Base-by-base conservation (phyloP, 805 yeast genomes). In the Candida sithepensis region DNA sequence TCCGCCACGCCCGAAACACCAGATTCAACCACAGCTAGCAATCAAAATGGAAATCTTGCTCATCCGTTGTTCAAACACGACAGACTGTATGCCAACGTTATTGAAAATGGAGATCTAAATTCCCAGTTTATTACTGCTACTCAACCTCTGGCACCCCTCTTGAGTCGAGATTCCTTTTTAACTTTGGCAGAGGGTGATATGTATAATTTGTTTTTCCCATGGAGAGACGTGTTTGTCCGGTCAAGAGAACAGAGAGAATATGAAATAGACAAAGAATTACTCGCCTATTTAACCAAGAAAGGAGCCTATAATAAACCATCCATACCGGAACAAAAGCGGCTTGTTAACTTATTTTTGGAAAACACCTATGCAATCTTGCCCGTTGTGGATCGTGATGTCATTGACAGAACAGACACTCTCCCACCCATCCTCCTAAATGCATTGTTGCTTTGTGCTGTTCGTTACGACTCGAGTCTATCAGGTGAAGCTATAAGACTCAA, bases 111-210 rank as follows among this genome's bases (percentile, higher is more conserved):
- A 18, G 54, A 54, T 6, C 43, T 47, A 14, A 51, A 54, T 23
- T 54, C 62, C 16, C 69, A 65, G 40, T 65, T 61, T 45, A 61
- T 64, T 5, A 58, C 61, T 26, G 58, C 68, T 1, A 57, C 66
- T 2, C 68, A 65, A 44, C 68, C 69, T 9, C 46, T 65, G 40
- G 65, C 69, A 4, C 66, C 64, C 34, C 51, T 65, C 13, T 51
- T 65, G 26, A 60, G 66, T 32, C 50, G 63, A 44, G 68, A 64
- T 44, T 57, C 68, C 4, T 58, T 64, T 45, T 43, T 65, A 19
- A 56, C 67, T 14, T 52, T 64, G 20, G 59, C 63, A n/a, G 59
- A 57, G 36, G 68, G 66, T 1, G 66, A 64, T 14, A 50, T 58
- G 21, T 58, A 60, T 41, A 60, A 65, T 20, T 42, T 63, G 14